Evolutionary conservation across 2,329 filamentous ascomycete genomes (phyloP).

Genomic region (Arthroderma sp.): DNA sequence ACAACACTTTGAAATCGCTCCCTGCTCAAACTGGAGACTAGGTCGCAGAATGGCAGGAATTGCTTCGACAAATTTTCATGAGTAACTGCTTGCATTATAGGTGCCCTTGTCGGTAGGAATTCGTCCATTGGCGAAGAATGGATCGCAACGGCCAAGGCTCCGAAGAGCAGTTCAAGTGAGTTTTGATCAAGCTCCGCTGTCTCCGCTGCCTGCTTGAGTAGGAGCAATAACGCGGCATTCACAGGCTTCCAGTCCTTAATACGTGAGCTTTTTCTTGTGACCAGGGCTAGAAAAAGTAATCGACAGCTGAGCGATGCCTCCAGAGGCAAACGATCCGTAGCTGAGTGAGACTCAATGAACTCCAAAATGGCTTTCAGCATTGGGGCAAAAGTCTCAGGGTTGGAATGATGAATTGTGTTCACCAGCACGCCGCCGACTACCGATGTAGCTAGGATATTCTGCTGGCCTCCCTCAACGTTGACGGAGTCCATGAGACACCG

Average conservation of each 20-base stretch:
- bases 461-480: slow-evolving; percentile 17
- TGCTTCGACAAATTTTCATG: slow-evolving; percentile 52
- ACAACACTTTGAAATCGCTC: slow-evolving; percentile 69
- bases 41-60: slow-evolving; percentile 77
- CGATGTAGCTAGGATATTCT: slow-evolving; percentile 35
- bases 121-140: slow-evolving; percentile 67
- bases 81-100: slow-evolving; percentile 52
- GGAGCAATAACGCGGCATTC: slow-evolving; percentile 41
- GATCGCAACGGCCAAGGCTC: slow-evolving; percentile 50
- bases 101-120: slow-evolving; percentile 55
- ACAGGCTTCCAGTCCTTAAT: slow-evolving; percentile 58
- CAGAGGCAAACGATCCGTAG: slow-evolving; percentile 17
- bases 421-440: slow-evolving; percentile 65
- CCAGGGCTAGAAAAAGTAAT: slow-evolving; percentile 48
- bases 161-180: slow-evolving; percentile 27
- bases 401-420: slow-evolving; percentile 71
- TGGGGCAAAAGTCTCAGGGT: slow-evolving; percentile 56
- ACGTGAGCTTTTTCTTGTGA: slow-evolving; percentile 68
- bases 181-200: slow-evolving; percentile 15
- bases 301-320: slow-evolving; percentile 28
- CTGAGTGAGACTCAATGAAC: slow-evolving; percentile 24
- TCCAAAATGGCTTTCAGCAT: slow-evolving; percentile 51
- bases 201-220: slow-evolving; percentile 33
- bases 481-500: slow-evolving; percentile 34
- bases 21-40: slow-evolving; percentile 59